Percentiles rank a stretch among this genome's conserved stretches.
These are phyloP conservation scores for Skeletonema tropicum DNA, from an alignment of 108 stramenopile species.

Conservation along the genomic window DNA sequence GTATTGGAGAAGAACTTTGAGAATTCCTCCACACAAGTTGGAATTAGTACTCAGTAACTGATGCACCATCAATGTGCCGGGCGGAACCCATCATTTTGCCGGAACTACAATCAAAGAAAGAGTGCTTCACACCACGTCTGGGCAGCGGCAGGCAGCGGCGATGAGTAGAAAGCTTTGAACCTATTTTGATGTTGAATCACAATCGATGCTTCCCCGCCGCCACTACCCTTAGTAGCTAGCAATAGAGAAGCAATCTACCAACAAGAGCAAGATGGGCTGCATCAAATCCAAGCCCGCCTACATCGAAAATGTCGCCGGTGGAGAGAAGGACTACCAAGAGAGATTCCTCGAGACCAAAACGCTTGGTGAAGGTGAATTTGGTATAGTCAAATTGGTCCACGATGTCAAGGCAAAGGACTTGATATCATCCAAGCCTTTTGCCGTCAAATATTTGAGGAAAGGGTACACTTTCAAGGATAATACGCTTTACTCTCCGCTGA, in stretches of 20 bases:
- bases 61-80: too few species aligned
- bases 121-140: too few species aligned
- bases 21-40: background rate
- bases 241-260: too few species aligned
- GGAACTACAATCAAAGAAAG: too few species aligned
- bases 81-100: too few species aligned
- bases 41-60: too few species aligned
- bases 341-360: slow-evolving; percentile 67
- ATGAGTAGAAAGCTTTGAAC: too few species aligned
- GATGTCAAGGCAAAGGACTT: slow-evolving; percentile 48
- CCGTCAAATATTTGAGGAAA: slow-evolving; percentile 76
- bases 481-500: slow-evolving; percentile 75
- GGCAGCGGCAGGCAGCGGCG: too few species aligned
- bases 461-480: slow-evolving; percentile 83
- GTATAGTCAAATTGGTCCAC: slow-evolving; percentile 76
- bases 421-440: slow-evolving; percentile 42
- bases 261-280: slow-evolving; percentile 24
- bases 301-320: slow-evolving; percentile 49
- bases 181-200: too few species aligned
- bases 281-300: slow-evolving; percentile 31
- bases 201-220: too few species aligned
- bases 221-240: too few species aligned
- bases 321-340: slow-evolving; percentile 65
- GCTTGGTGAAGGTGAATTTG: slow-evolving; percentile 85
- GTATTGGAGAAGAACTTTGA: background rate